Evolutionary conservation across 495 filamentous ascomycete genomes (phyloP), one percentile per base, ranked within the genome.

Genomic region (Lineolata rhizophorae): DNA sequence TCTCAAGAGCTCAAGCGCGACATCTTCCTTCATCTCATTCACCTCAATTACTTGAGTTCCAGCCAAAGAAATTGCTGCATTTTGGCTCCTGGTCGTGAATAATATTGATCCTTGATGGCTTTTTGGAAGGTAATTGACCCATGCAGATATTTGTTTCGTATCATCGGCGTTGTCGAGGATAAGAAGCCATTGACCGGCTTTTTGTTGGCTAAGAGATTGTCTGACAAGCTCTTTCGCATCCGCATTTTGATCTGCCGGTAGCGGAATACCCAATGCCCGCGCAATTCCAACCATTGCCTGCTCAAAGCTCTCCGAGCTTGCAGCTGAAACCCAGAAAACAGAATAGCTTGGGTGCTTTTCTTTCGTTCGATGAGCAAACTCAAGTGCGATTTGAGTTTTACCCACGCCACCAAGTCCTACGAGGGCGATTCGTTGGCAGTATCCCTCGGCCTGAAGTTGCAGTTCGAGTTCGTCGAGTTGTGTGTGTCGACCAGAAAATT

Each of bases 381-480:
- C 54, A 5, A 71, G 33, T 1, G 51, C 55, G n/a, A 70, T 40
- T 34, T 64, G 62, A 0, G 63, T 62, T 35, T 67, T 68, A 0
- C 60, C 61, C 3, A 61, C 43, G 0, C 60, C 62, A 0, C 58
- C 61, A 3, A 63, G 47, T 0, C 64, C 63, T 20, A 38, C 35
- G 4, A 68, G 34, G 0, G 56, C 41, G 9, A 51, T 25, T 26
- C 40, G 8, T 12, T 8, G 8, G 8, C 8, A 8, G 22, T 12
- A 12, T 8, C 12, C 22, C 12, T 26, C 12, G 22, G 22, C 22
- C 8, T 8, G 12, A 8, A 26, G 22, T 12, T 26, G 8, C 8
- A 8, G 8, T 26, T 26, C 22, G 8, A 26, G 12, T 12, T 26
- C 8, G 12, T 8, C 22, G 22, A 26, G 22, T 26, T 26, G 22